Conservation (phyloP, 768 basidiomycete species). For the Xerocomus spinulosus region DNA sequence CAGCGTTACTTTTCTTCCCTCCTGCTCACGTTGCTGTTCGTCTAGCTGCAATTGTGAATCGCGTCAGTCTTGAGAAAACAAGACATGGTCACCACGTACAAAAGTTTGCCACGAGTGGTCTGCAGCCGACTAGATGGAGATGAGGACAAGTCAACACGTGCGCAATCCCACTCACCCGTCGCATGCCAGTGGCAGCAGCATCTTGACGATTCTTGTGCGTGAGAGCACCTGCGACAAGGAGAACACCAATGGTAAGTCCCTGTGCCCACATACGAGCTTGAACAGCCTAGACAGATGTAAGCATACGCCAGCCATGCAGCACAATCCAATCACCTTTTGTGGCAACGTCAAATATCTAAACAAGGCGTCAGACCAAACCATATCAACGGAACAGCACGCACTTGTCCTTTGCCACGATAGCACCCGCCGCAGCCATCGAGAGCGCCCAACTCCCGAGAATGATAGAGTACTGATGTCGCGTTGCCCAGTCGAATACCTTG, state of each 20-base stretch:
- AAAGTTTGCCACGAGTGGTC: conserved; percentile 30
- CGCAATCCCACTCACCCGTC: conserved; percentile 15
- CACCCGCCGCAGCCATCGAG: conserved; percentile 60
- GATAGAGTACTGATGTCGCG: conserved; percentile 64
- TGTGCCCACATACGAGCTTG: conserved; percentile 91
- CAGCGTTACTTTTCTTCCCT: conserved; percentile 13
- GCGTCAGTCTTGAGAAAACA: background rate
- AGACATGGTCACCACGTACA: conserved; percentile 13
- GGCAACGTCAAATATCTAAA: conserved; percentile 25
- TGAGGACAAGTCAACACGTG: background rate
- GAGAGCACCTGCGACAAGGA: conserved; percentile 66
- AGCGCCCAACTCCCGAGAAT: conserved; percentile 74
- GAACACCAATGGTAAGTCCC: conserved; percentile 69
- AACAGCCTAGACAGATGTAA: conserved; percentile 51
- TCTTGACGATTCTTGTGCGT: conserved; percentile 48
- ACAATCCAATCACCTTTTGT: conserved; percentile 20
- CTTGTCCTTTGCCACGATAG: conserved; percentile 61
- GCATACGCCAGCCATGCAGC: background rate
- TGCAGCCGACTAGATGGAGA: conserved; percentile 7
- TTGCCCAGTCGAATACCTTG: conserved; percentile 59
- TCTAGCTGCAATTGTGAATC: conserved; percentile 18
- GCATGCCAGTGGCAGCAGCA: conserved; percentile 24
- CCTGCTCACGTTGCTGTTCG: conserved; percentile 25
- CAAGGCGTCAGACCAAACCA: background rate
- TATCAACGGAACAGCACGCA: conserved; percentile 31